These are phyloP conservation scores for Cyclocybe aegerita DNA, from an alignment of 768 basidiomycete species.

Conservation along the genomic window DNA sequence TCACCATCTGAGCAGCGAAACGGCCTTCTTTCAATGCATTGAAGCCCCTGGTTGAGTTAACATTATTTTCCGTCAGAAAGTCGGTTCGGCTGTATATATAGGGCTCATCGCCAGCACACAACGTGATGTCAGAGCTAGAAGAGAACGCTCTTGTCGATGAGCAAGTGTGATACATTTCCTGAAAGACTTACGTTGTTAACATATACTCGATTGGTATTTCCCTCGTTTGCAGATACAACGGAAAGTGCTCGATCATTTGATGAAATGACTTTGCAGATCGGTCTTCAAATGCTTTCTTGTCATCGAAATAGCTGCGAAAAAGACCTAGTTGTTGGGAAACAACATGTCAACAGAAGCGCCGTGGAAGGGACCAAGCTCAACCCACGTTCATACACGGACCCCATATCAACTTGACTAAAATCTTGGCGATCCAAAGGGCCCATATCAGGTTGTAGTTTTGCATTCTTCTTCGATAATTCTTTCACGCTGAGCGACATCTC, in stretches of 20 bases:
- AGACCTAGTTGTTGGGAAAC: constrained; percentile 30
- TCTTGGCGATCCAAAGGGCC: constrained; percentile 47
- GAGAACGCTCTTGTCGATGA: neutral
- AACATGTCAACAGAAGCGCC: constrained; percentile 1
- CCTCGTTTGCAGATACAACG: constrained; percentile 53
- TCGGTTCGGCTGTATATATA: constrained; percentile 43
- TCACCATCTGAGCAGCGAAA: constrained; percentile 36
- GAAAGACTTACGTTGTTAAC: constrained; percentile 54
- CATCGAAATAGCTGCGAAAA: constrained; percentile 29
- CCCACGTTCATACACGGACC: constrained; percentile 56
- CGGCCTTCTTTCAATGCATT: constrained; percentile 50
- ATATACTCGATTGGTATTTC: constrained; percentile 50
- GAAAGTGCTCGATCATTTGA: constrained; percentile 52
- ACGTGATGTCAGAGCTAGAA: constrained; percentile 61
- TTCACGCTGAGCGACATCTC: constrained; percentile 42
- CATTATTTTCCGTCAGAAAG: constrained; percentile 54
- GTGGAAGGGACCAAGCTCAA: constrained; percentile 1
- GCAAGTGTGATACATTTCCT: neutral
- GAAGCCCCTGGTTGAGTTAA: constrained; percentile 53
- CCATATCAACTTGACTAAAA: constrained; percentile 47
- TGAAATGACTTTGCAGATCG: constrained; percentile 35
- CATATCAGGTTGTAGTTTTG: constrained; percentile 29
- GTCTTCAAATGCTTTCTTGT: constrained; percentile 33
- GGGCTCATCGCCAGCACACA: constrained; percentile 53
- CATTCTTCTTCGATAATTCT: constrained; percentile 28